Percentiles rank a stretch among this genome's conserved stretches.
Conservation (phyloP, 2,329 filamentous ascomycete genomes). For the Claviceps sp. region DNA sequence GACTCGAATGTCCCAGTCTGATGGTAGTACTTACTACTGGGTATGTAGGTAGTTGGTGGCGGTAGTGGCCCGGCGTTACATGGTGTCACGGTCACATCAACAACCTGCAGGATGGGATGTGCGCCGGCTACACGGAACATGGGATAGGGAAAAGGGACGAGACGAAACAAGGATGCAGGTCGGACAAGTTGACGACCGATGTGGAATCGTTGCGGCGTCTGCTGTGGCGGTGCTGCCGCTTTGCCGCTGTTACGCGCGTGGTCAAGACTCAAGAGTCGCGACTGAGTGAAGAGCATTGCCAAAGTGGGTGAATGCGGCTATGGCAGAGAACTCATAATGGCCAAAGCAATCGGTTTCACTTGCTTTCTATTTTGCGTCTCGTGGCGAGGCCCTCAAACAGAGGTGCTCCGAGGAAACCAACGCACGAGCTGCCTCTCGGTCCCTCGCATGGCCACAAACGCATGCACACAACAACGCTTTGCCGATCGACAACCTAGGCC, state of each 20-base stretch:
- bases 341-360: slow-evolving; percentile 4
- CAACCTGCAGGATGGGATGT: background rate
- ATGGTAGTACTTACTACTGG: background rate
- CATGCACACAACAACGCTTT: background rate
- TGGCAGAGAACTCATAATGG: slow-evolving; percentile 1
- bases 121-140: background rate
- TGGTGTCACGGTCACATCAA: background rate
- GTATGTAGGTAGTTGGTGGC: background rate
- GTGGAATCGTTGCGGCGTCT: background rate
- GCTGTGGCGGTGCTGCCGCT: background rate
- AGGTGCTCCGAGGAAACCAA: background rate
- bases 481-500: background rate
- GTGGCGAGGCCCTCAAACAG: background rate
- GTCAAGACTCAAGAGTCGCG: background rate
- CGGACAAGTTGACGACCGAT: background rate
- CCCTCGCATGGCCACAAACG: background rate
- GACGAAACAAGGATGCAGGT: background rate
- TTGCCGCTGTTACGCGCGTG: background rate
- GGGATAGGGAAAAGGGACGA: background rate
- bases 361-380: background rate
- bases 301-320: background rate
- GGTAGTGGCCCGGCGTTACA: background rate
- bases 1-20: background rate
- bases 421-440: slow-evolving; percentile 5
- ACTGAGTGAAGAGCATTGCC: background rate